Percentiles rank a stretch among this genome's conserved stretches.
These are phyloP conservation scores for Metarhizium rileyi DNA, from an alignment of 2,329 filamentous ascomycete genomes.

Conservation along the genomic window DNA sequence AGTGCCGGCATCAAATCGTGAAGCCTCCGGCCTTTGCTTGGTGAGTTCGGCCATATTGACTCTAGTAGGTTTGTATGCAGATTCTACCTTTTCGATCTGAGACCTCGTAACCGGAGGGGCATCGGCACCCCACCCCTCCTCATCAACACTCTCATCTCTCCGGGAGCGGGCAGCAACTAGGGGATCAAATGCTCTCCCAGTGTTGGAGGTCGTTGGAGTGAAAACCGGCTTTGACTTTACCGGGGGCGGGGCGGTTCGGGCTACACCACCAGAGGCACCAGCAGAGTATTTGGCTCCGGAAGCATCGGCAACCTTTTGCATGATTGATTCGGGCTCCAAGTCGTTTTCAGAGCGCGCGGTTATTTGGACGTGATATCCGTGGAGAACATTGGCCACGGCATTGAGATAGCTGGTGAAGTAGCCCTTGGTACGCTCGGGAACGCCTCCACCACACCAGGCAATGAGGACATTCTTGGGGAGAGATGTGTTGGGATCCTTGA, in stretches of 20 bases:
- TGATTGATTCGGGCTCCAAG: conserved; percentile 75
- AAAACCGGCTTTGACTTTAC: conserved; percentile 86
- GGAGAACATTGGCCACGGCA: conserved; percentile 82
- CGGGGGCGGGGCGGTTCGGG: conserved; percentile 51
- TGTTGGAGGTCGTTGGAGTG: conserved; percentile 56
- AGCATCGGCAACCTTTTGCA: conserved; percentile 89
- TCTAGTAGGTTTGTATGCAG: conserved; percentile 91
- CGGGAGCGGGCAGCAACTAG: conserved; percentile 55
- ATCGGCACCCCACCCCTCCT: conserved; percentile 90
- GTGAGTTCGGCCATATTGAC: conserved; percentile 85
- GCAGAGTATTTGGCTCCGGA: conserved; percentile 90
- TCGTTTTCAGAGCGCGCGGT: conserved; percentile 88
- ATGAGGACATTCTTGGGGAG: conserved; percentile 90
- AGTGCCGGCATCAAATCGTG: conserved; percentile 44
- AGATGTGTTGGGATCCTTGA: conserved; percentile 85
- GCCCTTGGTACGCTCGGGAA: conserved; percentile 96
- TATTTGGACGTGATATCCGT: conserved; percentile 96
- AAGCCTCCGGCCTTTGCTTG: conserved; percentile 59
- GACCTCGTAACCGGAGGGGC: conserved; percentile 83
- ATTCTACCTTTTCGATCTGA: conserved; percentile 81
- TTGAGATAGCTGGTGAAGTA: conserved; percentile 95
- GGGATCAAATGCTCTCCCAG: conserved; percentile 51
- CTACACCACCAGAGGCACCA: conserved; percentile 46
- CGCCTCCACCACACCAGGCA: conserved; percentile 94
- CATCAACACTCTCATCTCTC: conserved; percentile 53